A percentile compares a stretch with the other conserved stretches of the same genome.
Evolutionary conservation across 2,329 filamentous ascomycete species (phyloP).

Genomic region (Didymella arachidicola): DNA sequence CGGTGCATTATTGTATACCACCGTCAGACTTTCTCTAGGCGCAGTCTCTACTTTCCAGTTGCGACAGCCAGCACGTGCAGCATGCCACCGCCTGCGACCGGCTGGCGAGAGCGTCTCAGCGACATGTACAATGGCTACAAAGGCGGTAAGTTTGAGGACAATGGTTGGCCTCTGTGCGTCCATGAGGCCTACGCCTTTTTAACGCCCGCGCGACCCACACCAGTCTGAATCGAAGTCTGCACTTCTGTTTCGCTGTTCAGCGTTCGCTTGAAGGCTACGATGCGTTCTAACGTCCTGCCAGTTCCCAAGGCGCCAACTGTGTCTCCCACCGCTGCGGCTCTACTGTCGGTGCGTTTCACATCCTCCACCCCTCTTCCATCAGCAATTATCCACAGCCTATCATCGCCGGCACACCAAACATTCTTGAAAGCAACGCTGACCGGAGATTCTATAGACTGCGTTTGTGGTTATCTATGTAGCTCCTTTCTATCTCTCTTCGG

Average conservation of each 20-base stretch:
- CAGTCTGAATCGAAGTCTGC: constrained; percentile 12
- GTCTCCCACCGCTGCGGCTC: constrained; percentile 45
- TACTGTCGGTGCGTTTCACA: constrained; percentile 51
- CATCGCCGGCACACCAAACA: constrained; percentile 19
- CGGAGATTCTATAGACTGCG: constrained; percentile 61
- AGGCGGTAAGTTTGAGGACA: constrained; percentile 45
- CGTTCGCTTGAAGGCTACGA: constrained; percentile 16
- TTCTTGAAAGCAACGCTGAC: constrained; percentile 34
- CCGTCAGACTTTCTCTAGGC: not conserved
- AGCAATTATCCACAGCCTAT: constrained; percentile 37
- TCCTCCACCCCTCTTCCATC: constrained; percentile 29
- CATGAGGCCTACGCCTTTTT: constrained; percentile 23
- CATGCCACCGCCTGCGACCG: constrained; percentile 48
- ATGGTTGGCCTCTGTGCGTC: constrained; percentile 44
- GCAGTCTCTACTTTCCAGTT: constrained; percentile 1
- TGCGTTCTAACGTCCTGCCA: constrained; percentile 45
- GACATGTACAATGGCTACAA: constrained; percentile 45
- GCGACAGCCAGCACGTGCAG: constrained; percentile 19
- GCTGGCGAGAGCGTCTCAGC: constrained; percentile 46
- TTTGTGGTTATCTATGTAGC: constrained; percentile 91
- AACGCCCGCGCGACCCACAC: constrained; percentile 40
- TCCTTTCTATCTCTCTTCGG: constrained; percentile 84
- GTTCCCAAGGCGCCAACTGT: constrained; percentile 49
- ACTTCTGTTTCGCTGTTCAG: constrained; percentile 26
- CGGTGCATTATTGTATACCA: constrained; percentile 14